phyloP scores from a whole-genome alignment of 306 rosid genomes.

The Astragalus glycyphyllos region DNA sequence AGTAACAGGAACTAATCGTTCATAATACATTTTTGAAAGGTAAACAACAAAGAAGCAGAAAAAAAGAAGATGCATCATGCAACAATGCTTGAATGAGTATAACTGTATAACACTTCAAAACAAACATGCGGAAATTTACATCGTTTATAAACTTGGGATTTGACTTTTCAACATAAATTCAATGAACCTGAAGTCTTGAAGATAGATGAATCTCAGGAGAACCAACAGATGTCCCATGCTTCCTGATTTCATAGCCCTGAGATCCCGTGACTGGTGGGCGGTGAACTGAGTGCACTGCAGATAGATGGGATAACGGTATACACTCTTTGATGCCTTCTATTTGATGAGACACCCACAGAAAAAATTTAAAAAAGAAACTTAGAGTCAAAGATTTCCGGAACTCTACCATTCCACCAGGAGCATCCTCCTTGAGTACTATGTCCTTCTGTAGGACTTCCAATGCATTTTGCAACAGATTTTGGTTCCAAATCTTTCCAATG shows the following conservation, averaged over 20 bases:
- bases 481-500: slow-evolving; percentile 80
- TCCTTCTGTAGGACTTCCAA: slow-evolving; percentile 66
- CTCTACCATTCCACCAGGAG: slow-evolving; percentile 99
- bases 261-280: slow-evolving; percentile 76
- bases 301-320: slow-evolving; percentile 71
- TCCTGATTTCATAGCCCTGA: slow-evolving; percentile 85
- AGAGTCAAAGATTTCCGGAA: slow-evolving; percentile 79
- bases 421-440: slow-evolving; percentile 65
- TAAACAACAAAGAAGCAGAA: slow-evolving; percentile 22
- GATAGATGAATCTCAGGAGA: slow-evolving; percentile 95
- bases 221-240: slow-evolving; percentile 89
- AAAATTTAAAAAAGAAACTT: slow-evolving; percentile 91
- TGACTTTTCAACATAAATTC: slow-evolving; percentile 28
- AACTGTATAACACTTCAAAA: slow-evolving; percentile 22
- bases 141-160: slow-evolving; percentile 4
- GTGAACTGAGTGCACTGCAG: slow-evolving; percentile 79
- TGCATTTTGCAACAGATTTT: slow-evolving; percentile 71
- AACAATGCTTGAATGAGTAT: slow-evolving; percentile 28
- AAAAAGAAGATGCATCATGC: slow-evolving; percentile 18
- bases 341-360: slow-evolving; percentile 93
- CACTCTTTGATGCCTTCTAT: slow-evolving; percentile 55
- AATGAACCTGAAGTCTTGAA: slow-evolving; percentile 81
- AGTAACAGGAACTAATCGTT: slow-evolving; percentile 19
- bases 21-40: slow-evolving; percentile 19
- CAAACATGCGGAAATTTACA: slow-evolving; percentile 29